Percentiles rank a stretch among this genome's conserved stretches.
phyloP scores from a whole-genome alignment of 2,329 filamentous ascomycete genomes.

The Cadophora luteo-olivacea region DNA sequence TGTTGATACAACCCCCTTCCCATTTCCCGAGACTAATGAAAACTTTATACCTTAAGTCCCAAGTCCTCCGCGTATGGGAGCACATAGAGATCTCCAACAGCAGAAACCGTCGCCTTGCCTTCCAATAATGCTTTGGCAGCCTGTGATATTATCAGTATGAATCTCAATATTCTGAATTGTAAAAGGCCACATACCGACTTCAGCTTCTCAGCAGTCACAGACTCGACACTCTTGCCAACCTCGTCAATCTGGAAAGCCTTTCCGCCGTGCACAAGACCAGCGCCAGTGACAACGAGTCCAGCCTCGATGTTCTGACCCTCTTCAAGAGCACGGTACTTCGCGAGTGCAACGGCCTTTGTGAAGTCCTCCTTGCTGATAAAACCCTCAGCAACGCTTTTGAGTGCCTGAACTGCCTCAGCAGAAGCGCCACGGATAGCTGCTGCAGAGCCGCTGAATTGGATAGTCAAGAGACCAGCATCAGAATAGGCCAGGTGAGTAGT shows the following conservation, averaged over 20 bases:
- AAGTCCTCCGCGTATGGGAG: constrained; percentile 94
- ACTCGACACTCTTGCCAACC: constrained; percentile 78
- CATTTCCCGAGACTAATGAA: constrained; percentile 39
- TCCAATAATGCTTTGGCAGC: constrained; percentile 87
- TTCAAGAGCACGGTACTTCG: constrained; percentile 91
- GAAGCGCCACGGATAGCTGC: constrained; percentile 76
- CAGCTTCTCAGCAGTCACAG: constrained; percentile 82
- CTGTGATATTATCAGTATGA: constrained; percentile 56
- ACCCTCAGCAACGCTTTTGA: constrained; percentile 82
- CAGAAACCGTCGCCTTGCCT: constrained; percentile 85
- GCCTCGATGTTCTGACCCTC: constrained; percentile 78
- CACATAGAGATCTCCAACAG: constrained; percentile 89
- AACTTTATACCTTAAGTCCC: constrained; percentile 86
- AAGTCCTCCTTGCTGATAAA: constrained; percentile 83
- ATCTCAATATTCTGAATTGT: neutral
- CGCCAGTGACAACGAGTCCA: constrained; percentile 83
- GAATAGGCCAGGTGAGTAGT: constrained; percentile 88
- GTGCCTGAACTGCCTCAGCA: constrained; percentile 76
- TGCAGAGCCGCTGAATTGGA: constrained; percentile 80
- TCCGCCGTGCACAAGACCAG: constrained; percentile 80
- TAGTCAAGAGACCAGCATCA: constrained; percentile 87
- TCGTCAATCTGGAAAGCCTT: constrained; percentile 85
- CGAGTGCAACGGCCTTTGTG: constrained; percentile 88
- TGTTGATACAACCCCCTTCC: constrained; percentile 45
- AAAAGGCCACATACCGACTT: constrained; percentile 71